Percentiles rank a stretch among this genome's conserved stretches.
These are phyloP conservation scores for Moesziomyces aphidis DNA, from an alignment of 1,284 basidiomycete species.

Conservation along the genomic window DNA sequence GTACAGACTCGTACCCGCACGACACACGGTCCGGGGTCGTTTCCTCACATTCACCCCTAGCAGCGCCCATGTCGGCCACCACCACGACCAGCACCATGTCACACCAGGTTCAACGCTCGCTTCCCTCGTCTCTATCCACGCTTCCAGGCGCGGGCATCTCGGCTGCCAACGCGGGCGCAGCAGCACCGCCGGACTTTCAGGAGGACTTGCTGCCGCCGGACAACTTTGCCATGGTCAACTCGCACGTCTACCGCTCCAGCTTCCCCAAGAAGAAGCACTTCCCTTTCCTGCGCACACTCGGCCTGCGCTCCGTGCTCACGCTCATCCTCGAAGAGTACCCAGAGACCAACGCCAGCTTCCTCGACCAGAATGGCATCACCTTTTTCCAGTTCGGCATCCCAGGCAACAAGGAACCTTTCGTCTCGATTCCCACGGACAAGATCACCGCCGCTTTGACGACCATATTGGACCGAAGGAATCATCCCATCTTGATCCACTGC, in stretches of 20 bases:
- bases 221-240: slow-evolving; percentile 69
- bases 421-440: slow-evolving; percentile 71
- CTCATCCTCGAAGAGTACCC: slow-evolving; percentile 73
- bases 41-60: neutral
- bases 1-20: neutral
- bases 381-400: slow-evolving; percentile 73
- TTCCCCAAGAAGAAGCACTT: slow-evolving; percentile 73
- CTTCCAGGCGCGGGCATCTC: neutral
- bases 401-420: slow-evolving; percentile 71
- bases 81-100: slow-evolving; percentile 15
- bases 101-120: neutral
- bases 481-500: slow-evolving; percentile 73
- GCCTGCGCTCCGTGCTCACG: slow-evolving; percentile 71
- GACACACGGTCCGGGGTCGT: neutral
- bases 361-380: slow-evolving; percentile 69
- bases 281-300: slow-evolving; percentile 71
- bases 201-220: slow-evolving; percentile 63
- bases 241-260: slow-evolving; percentile 71
- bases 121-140: slow-evolving; percentile 5
- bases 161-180: slow-evolving; percentile 3
- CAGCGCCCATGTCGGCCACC: slow-evolving; percentile 18
- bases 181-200: slow-evolving; percentile 13
- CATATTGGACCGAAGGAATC: slow-evolving; percentile 72
- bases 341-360: slow-evolving; percentile 71
- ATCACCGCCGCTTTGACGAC: slow-evolving; percentile 72